Percentiles rank a stretch among this genome's conserved stretches.
Conservation (phyloP, 352 stramenopile genomes). For the Phytophthora nicotianae region DNA sequence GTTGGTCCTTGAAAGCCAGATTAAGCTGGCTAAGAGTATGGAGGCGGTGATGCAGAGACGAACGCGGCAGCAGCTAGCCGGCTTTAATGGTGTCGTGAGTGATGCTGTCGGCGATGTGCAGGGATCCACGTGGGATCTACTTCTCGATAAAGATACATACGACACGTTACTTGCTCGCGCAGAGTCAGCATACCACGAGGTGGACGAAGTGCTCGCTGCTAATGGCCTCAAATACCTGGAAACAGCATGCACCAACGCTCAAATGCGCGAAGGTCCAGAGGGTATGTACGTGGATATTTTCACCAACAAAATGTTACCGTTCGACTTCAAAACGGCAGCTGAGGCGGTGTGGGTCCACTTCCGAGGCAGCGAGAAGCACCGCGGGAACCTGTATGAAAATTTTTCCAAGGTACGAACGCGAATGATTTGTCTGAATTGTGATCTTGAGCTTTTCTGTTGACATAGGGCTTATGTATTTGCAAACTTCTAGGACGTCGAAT, state of each 20-base stretch:
- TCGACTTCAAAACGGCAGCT: conserved; percentile 45
- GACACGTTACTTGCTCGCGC: conserved; percentile 37
- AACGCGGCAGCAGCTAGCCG: conserved; percentile 37
- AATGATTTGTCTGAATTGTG: not conserved
- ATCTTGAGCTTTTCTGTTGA: conserved; percentile 3
- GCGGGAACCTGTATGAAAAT: conserved; percentile 48
- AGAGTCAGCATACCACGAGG: conserved; percentile 39
- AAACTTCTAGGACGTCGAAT: conserved; percentile 36
- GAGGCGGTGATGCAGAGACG: conserved; percentile 42
- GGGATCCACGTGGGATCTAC: conserved; percentile 35
- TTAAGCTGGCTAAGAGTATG: conserved; percentile 56
- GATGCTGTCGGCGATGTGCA: conserved; percentile 16
- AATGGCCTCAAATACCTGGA: conserved; percentile 48
- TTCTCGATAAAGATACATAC: conserved; percentile 44
- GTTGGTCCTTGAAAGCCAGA: conserved; percentile 48
- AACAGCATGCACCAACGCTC: conserved; percentile 38
- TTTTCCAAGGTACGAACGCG: conserved; percentile 37
- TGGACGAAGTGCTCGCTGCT: conserved; percentile 40
- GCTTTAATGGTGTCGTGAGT: conserved; percentile 34
- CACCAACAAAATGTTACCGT: conserved; percentile 54
- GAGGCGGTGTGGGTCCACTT: conserved; percentile 53
- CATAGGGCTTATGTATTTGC: conserved; percentile 2
- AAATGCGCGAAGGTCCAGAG: conserved; percentile 42
- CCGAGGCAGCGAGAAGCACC: conserved; percentile 48
- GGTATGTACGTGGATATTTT: conserved; percentile 51